Evolutionary conservation across 2,329 filamentous ascomycete species (phyloP).

Genomic region (Stagonosporopsis vannaccii): DNA sequence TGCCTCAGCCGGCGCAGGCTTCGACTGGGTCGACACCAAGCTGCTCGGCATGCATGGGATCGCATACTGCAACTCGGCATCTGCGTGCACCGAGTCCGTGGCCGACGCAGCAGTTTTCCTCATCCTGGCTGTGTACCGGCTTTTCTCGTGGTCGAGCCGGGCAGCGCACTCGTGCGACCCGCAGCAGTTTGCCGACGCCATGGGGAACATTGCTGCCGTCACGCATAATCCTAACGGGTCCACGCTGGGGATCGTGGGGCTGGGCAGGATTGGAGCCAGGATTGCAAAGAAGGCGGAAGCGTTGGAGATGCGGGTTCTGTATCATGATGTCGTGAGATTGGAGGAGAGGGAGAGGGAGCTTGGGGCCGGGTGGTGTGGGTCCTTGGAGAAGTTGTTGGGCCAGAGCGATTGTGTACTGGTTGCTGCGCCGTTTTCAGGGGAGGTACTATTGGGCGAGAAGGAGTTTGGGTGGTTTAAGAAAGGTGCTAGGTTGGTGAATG

Average conservation of each 20-base stretch:
- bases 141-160: slow-evolving; percentile 68
- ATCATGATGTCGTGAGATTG: slow-evolving; percentile 66
- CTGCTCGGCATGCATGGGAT: slow-evolving; percentile 68
- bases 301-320: slow-evolving; percentile 73
- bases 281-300: slow-evolving; percentile 67
- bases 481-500: slow-evolving; percentile 69
- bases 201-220: slow-evolving; percentile 64
- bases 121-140: slow-evolving; percentile 73
- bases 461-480: slow-evolving; percentile 61
- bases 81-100: slow-evolving; percentile 74
- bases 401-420: slow-evolving; percentile 68
- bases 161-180: slow-evolving; percentile 60
- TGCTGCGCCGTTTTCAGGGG: slow-evolving; percentile 63
- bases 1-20: slow-evolving; percentile 68
- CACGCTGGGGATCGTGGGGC: slow-evolving; percentile 70
- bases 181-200: slow-evolving; percentile 63
- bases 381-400: slow-evolving; percentile 61
- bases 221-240: slow-evolving; percentile 70
- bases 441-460: slow-evolving; percentile 58
- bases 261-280: slow-evolving; percentile 63
- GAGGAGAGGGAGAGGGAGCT: slow-evolving; percentile 54
- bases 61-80: slow-evolving; percentile 75
- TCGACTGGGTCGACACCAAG: slow-evolving; percentile 69
- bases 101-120: slow-evolving; percentile 75
- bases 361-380: slow-evolving; percentile 61